Base-by-base conservation (phyloP, 257 asterid genomes). In the Solanum infundibuliforme region DNA sequence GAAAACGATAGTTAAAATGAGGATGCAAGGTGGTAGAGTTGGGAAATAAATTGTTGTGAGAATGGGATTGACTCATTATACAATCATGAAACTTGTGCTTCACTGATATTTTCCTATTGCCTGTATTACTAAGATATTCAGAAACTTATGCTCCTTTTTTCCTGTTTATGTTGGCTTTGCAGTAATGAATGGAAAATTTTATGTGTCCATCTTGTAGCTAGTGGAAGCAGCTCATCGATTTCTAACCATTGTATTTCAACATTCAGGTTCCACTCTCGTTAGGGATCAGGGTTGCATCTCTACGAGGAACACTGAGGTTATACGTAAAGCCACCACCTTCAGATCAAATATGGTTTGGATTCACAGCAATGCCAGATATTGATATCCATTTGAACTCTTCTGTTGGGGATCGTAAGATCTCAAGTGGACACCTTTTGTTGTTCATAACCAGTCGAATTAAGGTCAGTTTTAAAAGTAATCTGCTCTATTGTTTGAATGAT, bases 251-350 rank as follows among this genome's bases (percentile, higher is more conserved):
- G 77, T 38, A 88, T 89, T 65, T 86, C 62, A 81, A 76, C 85
- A 21, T 86, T 91, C 91, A 97, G 99, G 98, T 97, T 92, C 98
- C 99, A 87, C 92, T 97, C 88, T 87, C 98, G 18, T 68, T 97
- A 91, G 93, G 96, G 88, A 91, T 97, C 87, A 92, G 91, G 90
- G 90, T 97, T 87, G 92, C 99, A 89, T 93, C 98, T 82, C 90
- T 97, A 83, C 91, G 90, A 91, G 99, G 99, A 91, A 95, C 98
- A 52, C 60, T 95, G 90, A 91, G 95, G 73, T 77, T 97, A 74
- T 92, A 89, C 91, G 87, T 97, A 90, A 95, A 94, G 95, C 94
- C 99, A 60, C 99, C 99, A 66, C 99, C 99, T 91, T 97, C 99
- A 39, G 99, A 95, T 93, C 98, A 93, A 88, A 88, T 97, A 87